A percentile compares a stretch with the other conserved stretches of the same genome.
These are phyloP conservation scores for Neofusicoccum umdonicola DNA, from an alignment of 2,329 filamentous ascomycete genomes.

Conservation along the genomic window DNA sequence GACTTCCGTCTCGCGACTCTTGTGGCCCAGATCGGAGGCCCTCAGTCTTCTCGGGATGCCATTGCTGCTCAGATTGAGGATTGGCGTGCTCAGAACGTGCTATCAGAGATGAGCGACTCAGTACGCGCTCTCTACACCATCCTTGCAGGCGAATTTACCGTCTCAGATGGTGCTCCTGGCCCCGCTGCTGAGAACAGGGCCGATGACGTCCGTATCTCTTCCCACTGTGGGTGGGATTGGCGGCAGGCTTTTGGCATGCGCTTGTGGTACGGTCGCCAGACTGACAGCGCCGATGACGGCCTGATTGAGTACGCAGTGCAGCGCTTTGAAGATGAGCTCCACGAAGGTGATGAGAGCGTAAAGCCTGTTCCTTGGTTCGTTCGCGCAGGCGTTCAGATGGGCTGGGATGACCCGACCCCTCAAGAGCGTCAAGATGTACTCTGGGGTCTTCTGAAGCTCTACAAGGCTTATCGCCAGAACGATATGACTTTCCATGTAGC, in stretches of 20 bases:
- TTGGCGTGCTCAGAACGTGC: slow-evolving; percentile 79
- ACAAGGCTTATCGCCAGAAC: slow-evolving; percentile 57
- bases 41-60: slow-evolving; percentile 63
- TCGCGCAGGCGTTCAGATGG: slow-evolving; percentile 56
- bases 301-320: slow-evolving; percentile 68
- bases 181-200: slow-evolving; percentile 76
- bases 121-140: slow-evolving; percentile 88
- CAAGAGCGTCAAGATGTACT: slow-evolving; percentile 71
- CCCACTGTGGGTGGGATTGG: slow-evolving; percentile 86
- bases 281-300: slow-evolving; percentile 60
- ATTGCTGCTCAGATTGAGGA: slow-evolving; percentile 77
- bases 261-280: slow-evolving; percentile 73
- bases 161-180: slow-evolving; percentile 72
- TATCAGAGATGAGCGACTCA: slow-evolving; percentile 82
- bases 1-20: slow-evolving; percentile 84
- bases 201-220: slow-evolving; percentile 76
- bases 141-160: slow-evolving; percentile 80
- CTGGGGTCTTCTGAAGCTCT: slow-evolving; percentile 83
- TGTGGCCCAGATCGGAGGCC: slow-evolving; percentile 76
- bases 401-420: slow-evolving; percentile 61
- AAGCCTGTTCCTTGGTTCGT: slow-evolving; percentile 70
- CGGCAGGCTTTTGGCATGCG: slow-evolving; percentile 87
- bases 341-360: slow-evolving; percentile 65
- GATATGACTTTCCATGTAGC: slow-evolving; percentile 53
- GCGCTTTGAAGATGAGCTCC: slow-evolving; percentile 71